Base-by-base conservation (phyloP, 768 basidiomycete species). In the Hypholoma fasciculare region DNA sequence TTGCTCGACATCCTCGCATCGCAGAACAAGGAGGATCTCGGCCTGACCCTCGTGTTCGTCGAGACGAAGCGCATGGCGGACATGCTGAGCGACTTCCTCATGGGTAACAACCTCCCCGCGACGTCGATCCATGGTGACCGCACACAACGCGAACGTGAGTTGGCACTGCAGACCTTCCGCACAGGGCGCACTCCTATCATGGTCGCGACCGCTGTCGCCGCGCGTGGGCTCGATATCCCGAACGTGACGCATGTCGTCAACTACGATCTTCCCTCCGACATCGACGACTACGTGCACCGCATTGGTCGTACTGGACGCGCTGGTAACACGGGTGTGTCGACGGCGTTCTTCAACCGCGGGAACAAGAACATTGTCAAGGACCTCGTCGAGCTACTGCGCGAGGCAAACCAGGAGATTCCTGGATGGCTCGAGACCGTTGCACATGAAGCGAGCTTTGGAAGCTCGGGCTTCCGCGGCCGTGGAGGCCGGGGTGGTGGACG, bases 11-110 rank as follows among this genome's bases (percentile, higher is more conserved):
- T 99, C 60, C 85, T 99, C 54, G 86, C 86, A 43, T 91, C 93
- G 36, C 88, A 94, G 63, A 75, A 78, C 56, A 79, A 83, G 59
- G 72, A 86, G 68, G 75, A 77, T 40, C 57, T 79, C 16, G 94
- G 94, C 36, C 80, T 98, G 27, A 94, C 95, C 16, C 87, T 99
- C 52, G 88, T 99, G 67, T 99, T 99, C 73, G 96, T 98, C 60
- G 97, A 99, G 83, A 99, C 97, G 56, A 99, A 99, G 80, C 86
- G 96, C 63, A 98, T 98, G 95, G 97, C 97, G 30, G 97, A 99
- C 67, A 92, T 91, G 87, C 83, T 99, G 12, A 97, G 94, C 69
- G 97, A 97, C 70, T 99, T 96, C 83, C 81, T 99, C 65, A 86
- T 92, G 77, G 70, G 75, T 56, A 89, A 93, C 75, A 76, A 83